Conservation (phyloP, 768 basidiomycete species). For the Termitomyces sp. region DNA sequence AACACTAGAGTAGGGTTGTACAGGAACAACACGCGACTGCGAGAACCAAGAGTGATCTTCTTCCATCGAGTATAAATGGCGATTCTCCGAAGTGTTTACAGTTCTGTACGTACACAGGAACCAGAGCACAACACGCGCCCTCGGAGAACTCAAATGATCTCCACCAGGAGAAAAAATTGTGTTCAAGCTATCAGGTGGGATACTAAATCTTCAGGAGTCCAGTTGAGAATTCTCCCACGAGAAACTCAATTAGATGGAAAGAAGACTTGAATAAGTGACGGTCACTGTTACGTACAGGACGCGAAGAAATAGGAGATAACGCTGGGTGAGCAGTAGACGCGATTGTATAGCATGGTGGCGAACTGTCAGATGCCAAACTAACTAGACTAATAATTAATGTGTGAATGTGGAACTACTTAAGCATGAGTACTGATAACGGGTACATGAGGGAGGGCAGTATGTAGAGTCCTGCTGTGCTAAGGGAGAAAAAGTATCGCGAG, state of each 20-base stretch:
- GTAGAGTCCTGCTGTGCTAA: background rate
- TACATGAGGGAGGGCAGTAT: background rate
- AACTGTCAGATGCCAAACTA: background rate
- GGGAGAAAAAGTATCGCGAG: background rate
- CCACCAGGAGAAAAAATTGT: background rate
- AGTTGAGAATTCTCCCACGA: background rate
- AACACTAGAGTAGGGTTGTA: background rate
- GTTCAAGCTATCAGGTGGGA: background rate
- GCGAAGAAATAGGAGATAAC: background rate
- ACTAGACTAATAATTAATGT: background rate
- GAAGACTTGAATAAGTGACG: background rate
- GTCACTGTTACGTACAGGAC: background rate
- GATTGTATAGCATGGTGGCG: background rate
- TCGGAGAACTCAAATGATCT: background rate
- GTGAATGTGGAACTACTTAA: background rate
- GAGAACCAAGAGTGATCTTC: background rate
- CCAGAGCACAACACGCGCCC: background rate
- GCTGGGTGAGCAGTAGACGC: background rate
- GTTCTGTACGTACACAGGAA: background rate
- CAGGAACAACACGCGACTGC: background rate
- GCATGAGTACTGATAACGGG: background rate
- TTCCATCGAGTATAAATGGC: background rate
- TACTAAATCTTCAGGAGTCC: background rate
- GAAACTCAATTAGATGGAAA: background rate
- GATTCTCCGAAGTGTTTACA: background rate